Base-by-base conservation (phyloP, 805 yeast species). In the Myxozyma lipomycoides region DNA sequence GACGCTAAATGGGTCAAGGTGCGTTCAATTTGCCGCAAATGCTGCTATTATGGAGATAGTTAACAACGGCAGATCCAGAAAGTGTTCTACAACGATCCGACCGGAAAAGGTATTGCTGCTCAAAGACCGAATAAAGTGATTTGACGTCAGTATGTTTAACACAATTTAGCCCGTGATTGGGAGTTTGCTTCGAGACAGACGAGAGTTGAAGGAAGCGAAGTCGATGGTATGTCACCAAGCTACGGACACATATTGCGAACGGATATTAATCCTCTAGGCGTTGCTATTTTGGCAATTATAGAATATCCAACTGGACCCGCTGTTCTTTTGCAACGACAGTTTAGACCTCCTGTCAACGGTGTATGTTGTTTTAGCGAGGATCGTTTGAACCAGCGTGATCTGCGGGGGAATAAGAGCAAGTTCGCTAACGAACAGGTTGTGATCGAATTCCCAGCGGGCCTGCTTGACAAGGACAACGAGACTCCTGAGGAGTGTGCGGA, bases 381-480 rank as follows among this genome's bases (percentile, higher is more conserved):
- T n/a, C n/a, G n/a, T n/a, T n/a, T n/a, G n/a, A n/a, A n/a, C n/a
- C n/a, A n/a, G n/a, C n/a, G n/a, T n/a, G n/a, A n/a, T n/a, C n/a
- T n/a, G n/a, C n/a, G n/a, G n/a, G n/a, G n/a, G n/a, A n/a, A n/a
- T n/a, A 42, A 7, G 6, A 19, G 21, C 26, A 40, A 6, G 32
- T n/a, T 10, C 40, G 21, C 12, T 12, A 6, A 17, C 6, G 6
- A 6, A 24, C 30, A 54, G 58, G 48, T 55, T 17, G 59, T 55
- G 63, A 81, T 91, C 55, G 98, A 91, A 68, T 77, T 90, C 65
- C 98, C 98, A 0, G 98, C 98, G 0, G 98, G 98, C 0, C 73
- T 91, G 56, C 78, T 93, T 38, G 98, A 91, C 66, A 87, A 90
- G 1, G 40, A 41, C 26, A 76, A 79, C 46, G 98, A 93, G 66